These are phyloP conservation scores for Dioszegia hungarica DNA, from an alignment of 768 basidiomycete genomes.

Conservation along the genomic window DNA sequence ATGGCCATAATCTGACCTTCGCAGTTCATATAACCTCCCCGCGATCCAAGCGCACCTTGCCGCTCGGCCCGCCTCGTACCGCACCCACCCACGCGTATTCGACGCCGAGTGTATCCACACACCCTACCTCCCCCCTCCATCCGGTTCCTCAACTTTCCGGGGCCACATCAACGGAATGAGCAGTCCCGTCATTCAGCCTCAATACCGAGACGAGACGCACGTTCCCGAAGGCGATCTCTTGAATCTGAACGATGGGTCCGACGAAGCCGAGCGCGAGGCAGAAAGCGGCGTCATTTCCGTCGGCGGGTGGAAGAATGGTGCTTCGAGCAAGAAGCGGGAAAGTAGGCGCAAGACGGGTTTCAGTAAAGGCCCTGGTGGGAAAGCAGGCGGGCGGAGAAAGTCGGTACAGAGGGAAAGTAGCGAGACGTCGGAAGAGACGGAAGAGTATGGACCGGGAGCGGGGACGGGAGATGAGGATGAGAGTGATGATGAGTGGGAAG, in stretches of 20 bases:
- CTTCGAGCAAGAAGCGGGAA: not conserved
- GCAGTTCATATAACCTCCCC: conserved; percentile 79
- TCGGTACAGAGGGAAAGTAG: conserved; percentile 40
- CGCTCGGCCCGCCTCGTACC: conserved; percentile 73
- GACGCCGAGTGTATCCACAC: conserved; percentile 87
- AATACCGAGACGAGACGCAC: conserved; percentile 15
- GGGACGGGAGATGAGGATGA: conserved; percentile 15
- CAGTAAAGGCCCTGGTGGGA: conserved; percentile 32
- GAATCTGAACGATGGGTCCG: conserved; percentile 32
- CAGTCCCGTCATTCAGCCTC: conserved; percentile 35
- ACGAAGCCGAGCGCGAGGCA: no score
- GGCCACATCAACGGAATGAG: not conserved
- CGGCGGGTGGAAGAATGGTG: not conserved
- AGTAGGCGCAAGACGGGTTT: conserved; percentile 38
- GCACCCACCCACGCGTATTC: conserved; percentile 77
- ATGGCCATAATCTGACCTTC: not conserved
- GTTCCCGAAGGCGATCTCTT: conserved; percentile 44
- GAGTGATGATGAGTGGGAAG: conserved; percentile 42
- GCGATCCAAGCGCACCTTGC: conserved; percentile 86
- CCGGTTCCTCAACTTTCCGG: conserved; percentile 27
- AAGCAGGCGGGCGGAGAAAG: not conserved
- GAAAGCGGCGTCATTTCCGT: not conserved
- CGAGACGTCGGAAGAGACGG: conserved; percentile 53
- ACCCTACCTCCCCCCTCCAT: conserved; percentile 63
- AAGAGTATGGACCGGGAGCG: conserved; percentile 5